Conservation (phyloP, 2,329 filamentous ascomycete genomes). For the Emmonsia crescens region DNA sequence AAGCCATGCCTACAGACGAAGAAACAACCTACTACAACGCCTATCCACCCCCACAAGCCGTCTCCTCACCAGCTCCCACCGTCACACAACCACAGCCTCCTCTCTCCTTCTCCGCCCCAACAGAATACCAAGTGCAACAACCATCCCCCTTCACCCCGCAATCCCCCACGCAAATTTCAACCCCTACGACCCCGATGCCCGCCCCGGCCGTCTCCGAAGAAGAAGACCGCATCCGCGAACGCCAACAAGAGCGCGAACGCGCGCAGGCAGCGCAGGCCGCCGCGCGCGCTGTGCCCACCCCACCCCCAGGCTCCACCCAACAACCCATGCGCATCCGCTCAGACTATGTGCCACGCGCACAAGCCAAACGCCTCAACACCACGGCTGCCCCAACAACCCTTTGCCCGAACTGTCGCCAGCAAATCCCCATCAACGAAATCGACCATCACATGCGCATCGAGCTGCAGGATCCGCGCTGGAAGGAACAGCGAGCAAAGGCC, state of each 20-base stretch:
- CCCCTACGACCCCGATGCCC: constrained; percentile 19
- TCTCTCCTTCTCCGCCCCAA: constrained; percentile 22
- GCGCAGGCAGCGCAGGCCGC: constrained; percentile 71
- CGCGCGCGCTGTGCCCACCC: constrained; percentile 51
- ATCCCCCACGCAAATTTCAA: constrained; percentile 28
- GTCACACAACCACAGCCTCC: constrained; percentile 18
- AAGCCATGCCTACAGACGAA: constrained; percentile 79
- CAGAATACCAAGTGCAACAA: constrained; percentile 14
- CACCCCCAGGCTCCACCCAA: constrained; percentile 23
- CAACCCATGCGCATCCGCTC: constrained; percentile 78
- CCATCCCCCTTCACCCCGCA: constrained; percentile 22
- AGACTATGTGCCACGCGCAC: constrained; percentile 81
- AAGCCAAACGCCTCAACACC: constrained; percentile 57
- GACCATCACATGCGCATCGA: constrained; percentile 93
- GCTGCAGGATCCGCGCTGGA: constrained; percentile 86
- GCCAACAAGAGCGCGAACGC: constrained; percentile 44
- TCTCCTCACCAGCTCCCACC: constrained; percentile 13
- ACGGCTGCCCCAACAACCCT: constrained; percentile 53
- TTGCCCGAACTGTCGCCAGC: constrained; percentile 88
- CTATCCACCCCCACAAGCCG: constrained; percentile 30
- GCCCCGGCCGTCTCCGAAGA: constrained; percentile 41
- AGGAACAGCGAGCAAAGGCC: constrained; percentile 84
- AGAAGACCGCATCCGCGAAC: constrained; percentile 48
- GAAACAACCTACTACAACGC: constrained; percentile 43
- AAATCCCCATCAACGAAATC: constrained; percentile 76